phyloP scores from a whole-genome alignment of 306 rosid species.

The Canavalia ensiformis region DNA sequence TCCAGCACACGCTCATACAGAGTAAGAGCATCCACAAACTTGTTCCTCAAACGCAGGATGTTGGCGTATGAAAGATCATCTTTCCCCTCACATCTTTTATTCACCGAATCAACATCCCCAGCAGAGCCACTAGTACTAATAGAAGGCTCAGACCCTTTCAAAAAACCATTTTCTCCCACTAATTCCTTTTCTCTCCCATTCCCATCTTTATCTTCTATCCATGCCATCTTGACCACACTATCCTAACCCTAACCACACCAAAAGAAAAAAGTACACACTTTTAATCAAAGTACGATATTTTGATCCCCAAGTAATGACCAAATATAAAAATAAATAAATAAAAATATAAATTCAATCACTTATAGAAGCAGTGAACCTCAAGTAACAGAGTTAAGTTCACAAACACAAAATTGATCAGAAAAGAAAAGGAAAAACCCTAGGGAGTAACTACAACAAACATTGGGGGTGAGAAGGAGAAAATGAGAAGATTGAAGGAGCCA shows the following conservation, averaged over 20 bases:
- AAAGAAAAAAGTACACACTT: not conserved
- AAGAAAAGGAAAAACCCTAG: slow-evolving; percentile 40
- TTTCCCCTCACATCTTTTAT: slow-evolving; percentile 66
- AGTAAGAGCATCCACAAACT: slow-evolving; percentile 84
- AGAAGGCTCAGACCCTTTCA: slow-evolving; percentile 64
- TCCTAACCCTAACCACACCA: slow-evolving; percentile 51
- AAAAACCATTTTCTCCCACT: slow-evolving; percentile 76
- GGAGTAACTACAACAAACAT: slow-evolving; percentile 13
- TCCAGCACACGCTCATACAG: slow-evolving; percentile 78
- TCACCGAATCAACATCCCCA: slow-evolving; percentile 43
- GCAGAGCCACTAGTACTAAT: slow-evolving; percentile 56
- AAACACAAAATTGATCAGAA: slow-evolving; percentile 39
- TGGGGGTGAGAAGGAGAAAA: not conserved
- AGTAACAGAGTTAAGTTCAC: slow-evolving; percentile 3
- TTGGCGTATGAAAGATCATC: slow-evolving; percentile 78
- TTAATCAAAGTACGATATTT: not conserved
- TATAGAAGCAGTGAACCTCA: slow-evolving; percentile 7
- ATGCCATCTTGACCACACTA: slow-evolving; percentile 65
- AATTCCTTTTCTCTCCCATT: slow-evolving; percentile 65
- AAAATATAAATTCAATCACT: slow-evolving; percentile 2
- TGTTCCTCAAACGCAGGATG: slow-evolving; percentile 88
- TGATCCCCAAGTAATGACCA: not conserved
- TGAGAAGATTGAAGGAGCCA: not conserved
- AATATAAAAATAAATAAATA: not conserved
- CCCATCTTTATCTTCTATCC: slow-evolving; percentile 66